A percentile compares a stretch with the other conserved stretches of the same genome.
These are phyloP conservation scores for Nemania sp. DNA, from an alignment of 2,329 filamentous ascomycete species.

Conservation along the genomic window DNA sequence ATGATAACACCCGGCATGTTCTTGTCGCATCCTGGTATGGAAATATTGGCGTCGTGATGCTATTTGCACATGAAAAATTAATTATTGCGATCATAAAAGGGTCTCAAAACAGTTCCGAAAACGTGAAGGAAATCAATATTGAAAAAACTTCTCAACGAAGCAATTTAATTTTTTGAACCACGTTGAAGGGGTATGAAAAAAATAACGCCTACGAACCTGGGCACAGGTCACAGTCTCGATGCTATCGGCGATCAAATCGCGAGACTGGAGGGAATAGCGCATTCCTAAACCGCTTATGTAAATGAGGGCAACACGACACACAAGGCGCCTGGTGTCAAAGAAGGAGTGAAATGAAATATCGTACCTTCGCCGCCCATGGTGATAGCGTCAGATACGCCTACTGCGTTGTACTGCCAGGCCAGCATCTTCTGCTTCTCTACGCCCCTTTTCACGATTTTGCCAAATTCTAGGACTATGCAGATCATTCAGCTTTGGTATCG, in stretches of 20 bases:
- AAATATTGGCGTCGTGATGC: constrained; percentile 89
- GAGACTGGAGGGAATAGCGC: constrained; percentile 87
- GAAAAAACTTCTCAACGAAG: too few species aligned
- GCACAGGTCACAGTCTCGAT: constrained; percentile 93
- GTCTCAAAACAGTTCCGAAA: too few species aligned
- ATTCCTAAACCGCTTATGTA: constrained; percentile 69
- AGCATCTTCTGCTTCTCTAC: constrained; percentile 84
- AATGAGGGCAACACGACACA: background rate
- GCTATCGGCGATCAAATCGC: constrained; percentile 91
- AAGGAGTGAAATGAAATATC: background rate
- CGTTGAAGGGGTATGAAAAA: too few species aligned
- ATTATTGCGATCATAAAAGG: too few species aligned
- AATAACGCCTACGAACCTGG: too few species aligned
- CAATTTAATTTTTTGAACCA: too few species aligned
- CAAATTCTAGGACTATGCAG: constrained; percentile 82
- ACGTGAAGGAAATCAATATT: too few species aligned
- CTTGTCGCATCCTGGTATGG: constrained; percentile 94
- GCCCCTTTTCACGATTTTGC: constrained; percentile 81
- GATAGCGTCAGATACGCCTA: constrained; percentile 87
- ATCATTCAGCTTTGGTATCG: constrained; percentile 17
- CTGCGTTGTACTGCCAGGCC: constrained; percentile 91
- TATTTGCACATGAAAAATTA: too few species aligned
- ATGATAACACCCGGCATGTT: constrained; percentile 95
- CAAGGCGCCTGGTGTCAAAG: background rate
- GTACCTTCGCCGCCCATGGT: constrained; percentile 91